Evolutionary conservation across 441 rosid genomes (phyloP), one percentile per base, ranked within the genome.

Genomic region (Adansonia grandidieri): DNA sequence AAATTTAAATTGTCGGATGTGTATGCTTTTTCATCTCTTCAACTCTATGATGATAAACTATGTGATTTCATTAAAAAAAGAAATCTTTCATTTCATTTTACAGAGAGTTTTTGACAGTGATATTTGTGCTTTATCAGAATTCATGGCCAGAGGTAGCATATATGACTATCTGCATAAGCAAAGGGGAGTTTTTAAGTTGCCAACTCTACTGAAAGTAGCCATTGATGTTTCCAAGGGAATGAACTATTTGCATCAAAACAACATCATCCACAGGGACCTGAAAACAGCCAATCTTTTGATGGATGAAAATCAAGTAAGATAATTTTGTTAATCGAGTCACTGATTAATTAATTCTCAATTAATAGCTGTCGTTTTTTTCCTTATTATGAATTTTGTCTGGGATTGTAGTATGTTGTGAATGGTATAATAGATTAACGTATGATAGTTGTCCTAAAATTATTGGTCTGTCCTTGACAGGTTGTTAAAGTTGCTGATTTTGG

Each of bases 251-350:
- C 99, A 94, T 85, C 98, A 91, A 85, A 96, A 96, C 83, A 94
- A 89, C 80, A 93, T 96, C 61, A 93, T 96, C 78, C 99, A 96
- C 83, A 87, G 99, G 85, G 98, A 96, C 90, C 86, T 96, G 79
- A 96, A 96, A 84, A 91, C 97, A 82, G 98, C 98, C 77, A 96
- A 96, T 89, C 97, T 96, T 84, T 91, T 94, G 69, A 96, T 94
- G 98, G 99, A 96, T 82, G 99, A 96, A 85, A 92, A 96, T 83
- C 98, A 89, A 54, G 99, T 96, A 91, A 90, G 93, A 79, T 69
- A n/a, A 19, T 50, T 67, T 72, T 54, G 22, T 71, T 69, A 63
- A 63, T 32, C 45, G 6, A 63, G 45, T 63, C 68, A 28, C n/a
- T 14, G 45, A 63, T 63, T 63, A 14, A 63, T 63, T 63, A 63